These are phyloP conservation scores for Purpureocillium lavendulum DNA, from an alignment of 2,329 filamentous ascomycete species.

Conservation along the genomic window DNA sequence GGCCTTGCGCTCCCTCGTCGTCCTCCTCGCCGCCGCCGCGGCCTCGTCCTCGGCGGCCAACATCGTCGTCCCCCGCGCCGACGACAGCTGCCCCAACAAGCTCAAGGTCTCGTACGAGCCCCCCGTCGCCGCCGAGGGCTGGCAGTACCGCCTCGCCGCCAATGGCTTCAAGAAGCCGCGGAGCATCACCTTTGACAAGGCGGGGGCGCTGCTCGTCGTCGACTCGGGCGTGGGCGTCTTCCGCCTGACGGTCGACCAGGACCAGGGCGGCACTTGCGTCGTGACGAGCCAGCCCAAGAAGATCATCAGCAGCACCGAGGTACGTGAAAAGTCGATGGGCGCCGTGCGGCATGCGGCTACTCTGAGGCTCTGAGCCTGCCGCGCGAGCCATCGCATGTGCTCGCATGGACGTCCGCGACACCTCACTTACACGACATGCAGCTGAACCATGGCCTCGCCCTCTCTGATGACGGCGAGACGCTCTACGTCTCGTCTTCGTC, in stretches of 20 bases:
- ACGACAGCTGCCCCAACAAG: constrained; percentile 21
- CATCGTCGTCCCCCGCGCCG: background rate
- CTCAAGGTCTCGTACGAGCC: constrained; percentile 24
- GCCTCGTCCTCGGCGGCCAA: background rate
- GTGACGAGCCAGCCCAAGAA: constrained; percentile 24
- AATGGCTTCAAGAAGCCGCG: constrained; percentile 33
- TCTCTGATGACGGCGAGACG: constrained; percentile 43
- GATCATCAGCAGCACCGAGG: constrained; percentile 25
- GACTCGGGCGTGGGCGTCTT: constrained; percentile 33
- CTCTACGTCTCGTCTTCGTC: constrained; percentile 50
- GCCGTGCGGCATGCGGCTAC: too few species aligned
- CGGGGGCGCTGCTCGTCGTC: constrained; percentile 37
- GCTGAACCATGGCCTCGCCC: constrained; percentile 48
- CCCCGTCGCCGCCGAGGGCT: constrained; percentile 31
- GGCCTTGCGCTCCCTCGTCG: constrained; percentile 1
- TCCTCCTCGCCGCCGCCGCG: background rate
- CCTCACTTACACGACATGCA: constrained; percentile 12
- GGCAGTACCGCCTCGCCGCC: constrained; percentile 34
- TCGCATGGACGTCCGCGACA: background rate
- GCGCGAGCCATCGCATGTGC: too few species aligned
- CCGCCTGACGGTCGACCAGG: constrained; percentile 27
- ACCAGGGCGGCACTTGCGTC: constrained; percentile 33
- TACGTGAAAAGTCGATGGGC: constrained; percentile 15
- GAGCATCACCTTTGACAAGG: constrained; percentile 34
- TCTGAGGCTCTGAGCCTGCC: too few species aligned